Percentiles rank a stretch among this genome's conserved stretches.
These are phyloP conservation scores for Solanum hybrid DNA, from an alignment of 305 asterid genomes.

Conservation along the genomic window DNA sequence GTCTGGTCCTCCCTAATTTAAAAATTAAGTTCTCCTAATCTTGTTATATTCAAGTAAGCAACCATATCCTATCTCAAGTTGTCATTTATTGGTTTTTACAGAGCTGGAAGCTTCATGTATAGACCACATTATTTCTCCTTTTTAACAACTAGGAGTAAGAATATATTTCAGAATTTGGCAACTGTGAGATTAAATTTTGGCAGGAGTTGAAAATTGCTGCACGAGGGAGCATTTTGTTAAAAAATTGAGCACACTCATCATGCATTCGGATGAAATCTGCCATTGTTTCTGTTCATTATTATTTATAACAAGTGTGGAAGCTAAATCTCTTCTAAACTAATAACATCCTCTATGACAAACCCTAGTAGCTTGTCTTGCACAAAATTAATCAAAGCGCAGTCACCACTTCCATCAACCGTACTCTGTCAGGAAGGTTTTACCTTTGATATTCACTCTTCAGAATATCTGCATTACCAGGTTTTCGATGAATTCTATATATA, in stretches of 20 bases:
- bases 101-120: background rate
- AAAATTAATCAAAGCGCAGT: background rate
- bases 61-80: background rate
- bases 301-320: background rate
- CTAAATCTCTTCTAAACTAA: background rate
- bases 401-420: background rate
- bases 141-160: background rate
- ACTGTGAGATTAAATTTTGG: background rate
- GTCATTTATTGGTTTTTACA: background rate
- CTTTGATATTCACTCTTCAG: background rate
- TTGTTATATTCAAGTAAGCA: background rate
- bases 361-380: background rate
- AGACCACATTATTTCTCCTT: background rate
- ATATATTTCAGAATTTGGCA: background rate
- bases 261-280: background rate
- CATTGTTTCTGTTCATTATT: background rate
- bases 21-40: background rate
- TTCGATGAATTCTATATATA: background rate
- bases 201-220: background rate
- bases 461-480: background rate
- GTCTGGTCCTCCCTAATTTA: constrained; percentile 8
- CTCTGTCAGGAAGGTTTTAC: background rate
- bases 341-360: background rate
- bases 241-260: background rate
- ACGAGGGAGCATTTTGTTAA: background rate